These are phyloP conservation scores for Neurospora terricola DNA, from an alignment of 495 filamentous ascomycete species.

Conservation along the genomic window DNA sequence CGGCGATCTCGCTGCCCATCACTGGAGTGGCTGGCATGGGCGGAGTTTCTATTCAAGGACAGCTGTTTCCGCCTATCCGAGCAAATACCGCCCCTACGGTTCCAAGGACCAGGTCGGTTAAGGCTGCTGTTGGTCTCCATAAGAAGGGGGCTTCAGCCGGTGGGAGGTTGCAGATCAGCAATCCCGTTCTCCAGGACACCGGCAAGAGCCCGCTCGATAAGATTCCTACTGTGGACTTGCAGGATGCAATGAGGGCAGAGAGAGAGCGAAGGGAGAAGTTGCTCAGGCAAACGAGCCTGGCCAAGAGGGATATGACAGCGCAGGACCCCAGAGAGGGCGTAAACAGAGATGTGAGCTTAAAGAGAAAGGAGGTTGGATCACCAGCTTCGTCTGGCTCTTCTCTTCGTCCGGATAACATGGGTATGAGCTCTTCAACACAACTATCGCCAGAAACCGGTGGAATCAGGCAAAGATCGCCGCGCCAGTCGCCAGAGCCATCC, in stretches of 20 bases:
- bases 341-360: conserved; percentile 28
- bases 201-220: conserved; percentile 31
- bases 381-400: conserved; percentile 3
- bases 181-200: conserved; percentile 36
- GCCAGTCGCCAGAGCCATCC: conserved; percentile 13
- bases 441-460: conserved; percentile 35
- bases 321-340: conserved; percentile 17
- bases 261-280: conserved; percentile 27
- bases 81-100: background rate
- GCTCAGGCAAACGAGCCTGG: conserved; percentile 2
- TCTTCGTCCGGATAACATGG: conserved; percentile 11
- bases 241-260: conserved; percentile 37
- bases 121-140: conserved; percentile 14
- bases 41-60: conserved; percentile 9
- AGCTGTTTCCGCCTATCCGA: conserved; percentile 12
- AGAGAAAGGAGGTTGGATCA: conserved; percentile 33
- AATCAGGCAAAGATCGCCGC: conserved; percentile 31
- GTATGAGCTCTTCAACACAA: conserved; percentile 26
- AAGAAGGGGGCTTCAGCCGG: conserved; percentile 18
- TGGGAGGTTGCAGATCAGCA: conserved; percentile 36
- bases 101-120: background rate
- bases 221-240: conserved; percentile 37
- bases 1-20: conserved; percentile 15
- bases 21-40: conserved; percentile 10
- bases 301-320: conserved; percentile 18